Evolutionary conservation across 169 alveolate species (phyloP).

Genomic region (Sarcocystis neurona): DNA sequence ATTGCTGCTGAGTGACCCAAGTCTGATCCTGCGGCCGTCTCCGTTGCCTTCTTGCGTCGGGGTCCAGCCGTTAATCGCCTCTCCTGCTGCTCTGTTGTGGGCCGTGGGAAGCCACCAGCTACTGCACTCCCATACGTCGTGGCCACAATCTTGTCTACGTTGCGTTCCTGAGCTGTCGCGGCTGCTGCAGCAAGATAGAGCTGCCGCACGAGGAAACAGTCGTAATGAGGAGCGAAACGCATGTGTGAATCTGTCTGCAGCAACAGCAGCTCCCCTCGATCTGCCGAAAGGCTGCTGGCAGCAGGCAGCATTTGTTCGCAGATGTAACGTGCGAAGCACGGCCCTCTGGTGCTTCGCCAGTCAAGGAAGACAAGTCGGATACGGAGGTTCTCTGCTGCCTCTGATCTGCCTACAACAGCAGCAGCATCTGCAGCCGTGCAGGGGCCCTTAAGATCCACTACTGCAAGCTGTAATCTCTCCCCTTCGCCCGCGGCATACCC

Average conservation of each 20-base stretch:
- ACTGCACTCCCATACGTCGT: too few relatives aligned
- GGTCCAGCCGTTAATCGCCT: not conserved
- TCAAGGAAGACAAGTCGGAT: not conserved
- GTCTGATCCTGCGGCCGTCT: too few relatives aligned
- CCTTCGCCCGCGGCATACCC: too few relatives aligned
- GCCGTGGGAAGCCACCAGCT: not conserved
- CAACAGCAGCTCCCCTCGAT: not conserved
- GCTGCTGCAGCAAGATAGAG: not conserved
- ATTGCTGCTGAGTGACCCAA: too few relatives aligned
- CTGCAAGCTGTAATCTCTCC: too few relatives aligned
- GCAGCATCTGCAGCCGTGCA: not conserved
- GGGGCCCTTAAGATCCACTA: not conserved
- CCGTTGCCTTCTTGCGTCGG: too few relatives aligned
- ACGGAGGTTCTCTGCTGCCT: not conserved
- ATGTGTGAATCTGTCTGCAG: conserved; percentile 51
- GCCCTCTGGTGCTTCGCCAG: not conserved
- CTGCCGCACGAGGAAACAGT: conserved; percentile 23
- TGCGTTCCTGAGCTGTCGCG: not conserved
- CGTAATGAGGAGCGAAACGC: conserved; percentile 49
- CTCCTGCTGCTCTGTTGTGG: not conserved
- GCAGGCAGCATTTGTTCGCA: not conserved
- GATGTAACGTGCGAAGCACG: conserved; percentile 19
- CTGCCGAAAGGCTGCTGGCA: not conserved
- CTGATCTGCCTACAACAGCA: not conserved
- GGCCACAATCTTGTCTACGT: too few relatives aligned